These are phyloP conservation scores for Phytophthora tentaculata DNA, from an alignment of 352 stramenopile genomes.

Conservation along the genomic window DNA sequence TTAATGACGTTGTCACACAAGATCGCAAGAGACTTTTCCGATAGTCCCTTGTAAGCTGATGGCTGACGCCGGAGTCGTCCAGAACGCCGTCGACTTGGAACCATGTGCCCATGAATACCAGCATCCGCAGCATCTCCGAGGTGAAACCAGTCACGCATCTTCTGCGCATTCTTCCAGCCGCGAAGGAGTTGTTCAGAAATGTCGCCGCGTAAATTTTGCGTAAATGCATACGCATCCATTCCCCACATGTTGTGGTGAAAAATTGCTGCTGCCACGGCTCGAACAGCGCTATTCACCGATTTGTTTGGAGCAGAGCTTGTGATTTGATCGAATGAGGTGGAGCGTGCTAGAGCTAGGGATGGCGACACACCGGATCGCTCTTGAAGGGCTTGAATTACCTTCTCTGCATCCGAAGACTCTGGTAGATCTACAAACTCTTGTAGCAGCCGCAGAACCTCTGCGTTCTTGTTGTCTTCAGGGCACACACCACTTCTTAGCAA, in stretches of 20 bases:
- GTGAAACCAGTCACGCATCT: slow-evolving; percentile 90
- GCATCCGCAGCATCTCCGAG: slow-evolving; percentile 76
- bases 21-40: slow-evolving; percentile 69
- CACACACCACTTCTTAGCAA: slow-evolving; percentile 70
- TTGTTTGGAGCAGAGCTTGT: slow-evolving; percentile 41
- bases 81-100: slow-evolving; percentile 38
- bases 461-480: slow-evolving; percentile 53
- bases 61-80: slow-evolving; percentile 64
- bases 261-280: slow-evolving; percentile 76
- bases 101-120: slow-evolving; percentile 42
- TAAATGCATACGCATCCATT: slow-evolving; percentile 80
- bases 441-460: slow-evolving; percentile 62
- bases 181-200: slow-evolving; percentile 71
- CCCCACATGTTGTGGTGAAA: slow-evolving; percentile 90
- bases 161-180: slow-evolving; percentile 86
- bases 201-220: slow-evolving; percentile 60
- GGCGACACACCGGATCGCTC: slow-evolving; percentile 31
- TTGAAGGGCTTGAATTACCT: slow-evolving; percentile 52
- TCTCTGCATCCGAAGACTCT: slow-evolving; percentile 49
- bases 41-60: slow-evolving; percentile 80
- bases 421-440: slow-evolving; percentile 58
- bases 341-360: slow-evolving; percentile 21
- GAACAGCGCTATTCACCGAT: slow-evolving; percentile 65
- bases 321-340: slow-evolving; percentile 52
- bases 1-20: slow-evolving; percentile 79